Conservation (phyloP, 257 asterid genomes). For the Sherardia arvensis region DNA sequence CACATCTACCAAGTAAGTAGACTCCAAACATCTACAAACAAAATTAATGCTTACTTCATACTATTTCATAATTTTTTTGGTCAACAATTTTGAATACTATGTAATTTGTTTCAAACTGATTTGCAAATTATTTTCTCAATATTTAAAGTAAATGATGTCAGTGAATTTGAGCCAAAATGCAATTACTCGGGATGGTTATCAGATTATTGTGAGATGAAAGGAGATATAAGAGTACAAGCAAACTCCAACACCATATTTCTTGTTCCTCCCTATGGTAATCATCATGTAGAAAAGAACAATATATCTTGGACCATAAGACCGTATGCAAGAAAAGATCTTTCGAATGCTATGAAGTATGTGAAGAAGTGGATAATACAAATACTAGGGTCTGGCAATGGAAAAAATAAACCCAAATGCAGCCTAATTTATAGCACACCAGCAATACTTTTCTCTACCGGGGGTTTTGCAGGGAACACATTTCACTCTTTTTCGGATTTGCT, state of each 20-base stretch:
- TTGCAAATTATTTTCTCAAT: not conserved
- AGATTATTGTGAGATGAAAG: slow-evolving; percentile 31
- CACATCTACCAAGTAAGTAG: not conserved
- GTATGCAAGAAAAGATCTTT: slow-evolving; percentile 33
- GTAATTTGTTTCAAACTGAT: not conserved
- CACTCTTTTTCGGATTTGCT: slow-evolving; percentile 58
- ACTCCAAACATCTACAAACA: not conserved
- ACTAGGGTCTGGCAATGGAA: slow-evolving; percentile 7
- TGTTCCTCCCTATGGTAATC: not conserved
- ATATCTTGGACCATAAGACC: slow-evolving; percentile 32
- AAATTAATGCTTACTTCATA: no score
- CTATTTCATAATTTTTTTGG: no score
- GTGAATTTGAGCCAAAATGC: slow-evolving; percentile 16
- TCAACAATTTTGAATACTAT: no score
- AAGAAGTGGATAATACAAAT: slow-evolving; percentile 48
- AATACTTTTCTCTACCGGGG: slow-evolving; percentile 55
- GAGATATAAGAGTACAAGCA: slow-evolving; percentile 27
- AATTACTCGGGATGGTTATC: slow-evolving; percentile 15
- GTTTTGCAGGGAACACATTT: slow-evolving; percentile 54
- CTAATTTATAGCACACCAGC: slow-evolving; percentile 40
- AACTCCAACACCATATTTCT: slow-evolving; percentile 26
- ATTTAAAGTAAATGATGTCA: not conserved
- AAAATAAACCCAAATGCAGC: slow-evolving; percentile 31
- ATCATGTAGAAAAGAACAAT: not conserved
- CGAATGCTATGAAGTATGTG: slow-evolving; percentile 26